Evolutionary conservation across 176 grass and related monocot species (phyloP), one percentile per base, ranked within the genome.

Genomic region (Musa beccarii): DNA sequence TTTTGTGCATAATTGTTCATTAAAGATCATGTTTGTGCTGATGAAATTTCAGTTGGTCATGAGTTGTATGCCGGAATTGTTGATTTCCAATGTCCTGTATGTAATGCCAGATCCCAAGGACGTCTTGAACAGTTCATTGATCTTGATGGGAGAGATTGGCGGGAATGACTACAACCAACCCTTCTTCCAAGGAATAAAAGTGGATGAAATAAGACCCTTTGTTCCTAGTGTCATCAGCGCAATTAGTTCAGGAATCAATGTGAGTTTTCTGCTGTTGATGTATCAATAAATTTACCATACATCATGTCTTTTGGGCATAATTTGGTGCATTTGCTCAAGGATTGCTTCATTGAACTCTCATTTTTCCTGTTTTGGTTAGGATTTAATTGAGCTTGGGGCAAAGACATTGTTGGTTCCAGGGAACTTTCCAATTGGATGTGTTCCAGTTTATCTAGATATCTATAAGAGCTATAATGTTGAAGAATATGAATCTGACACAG

Each of bases 91-190:
- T 28, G 13, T 71, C 49, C 24, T 83, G 16, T 79, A 72, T 54
- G 51, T 84, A 13, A 79, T 72, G 85, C 72, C 76, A 96, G 93
- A 96, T 66, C 51, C 8, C 52, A 84, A 71, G 57, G 71, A 81
- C 29, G 52, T 92, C 64, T 79, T 92, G 83, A 85, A 87, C 53
- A 92, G 86, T 51, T 96, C 93, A 14, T 81, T 96, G 76, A 92
- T 96, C 79, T 82, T 96, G 20, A 50, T 92, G 52, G 93, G 93
- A 76, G 93, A 96, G 68, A 89, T 96, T 19, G 93, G 93, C 2
- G 90, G 93, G 54, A 96, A 96, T 68, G 93, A 96, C 85, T 96
- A 96, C 76, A 96, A 96, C 53, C 93, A 96, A 78, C 79, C 92
- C 77, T 90, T 96, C 43, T 76, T 92, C 70, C 82, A 89, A 79